Evolutionary conservation across 2,329 filamentous ascomycete genomes (phyloP).

Genomic region (Apiospora hydei): DNA sequence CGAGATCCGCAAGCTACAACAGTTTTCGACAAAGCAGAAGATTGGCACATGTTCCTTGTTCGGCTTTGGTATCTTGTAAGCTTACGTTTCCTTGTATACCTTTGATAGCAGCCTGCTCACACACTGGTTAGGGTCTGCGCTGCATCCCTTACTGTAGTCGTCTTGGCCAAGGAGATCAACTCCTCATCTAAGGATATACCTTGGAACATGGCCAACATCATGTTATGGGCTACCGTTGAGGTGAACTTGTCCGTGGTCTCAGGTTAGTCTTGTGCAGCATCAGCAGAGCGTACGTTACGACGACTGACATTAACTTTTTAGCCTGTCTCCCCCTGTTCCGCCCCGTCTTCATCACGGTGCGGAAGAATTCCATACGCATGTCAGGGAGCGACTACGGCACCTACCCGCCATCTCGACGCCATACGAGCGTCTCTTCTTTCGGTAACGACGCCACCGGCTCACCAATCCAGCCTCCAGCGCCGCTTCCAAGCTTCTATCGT

Average conservation of each 20-base stretch:
- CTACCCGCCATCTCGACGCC: background rate
- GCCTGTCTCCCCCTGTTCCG: constrained; percentile 27
- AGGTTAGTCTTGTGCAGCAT: constrained; percentile 29
- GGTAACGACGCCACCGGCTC: background rate
- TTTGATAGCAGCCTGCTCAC: background rate
- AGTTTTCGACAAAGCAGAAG: constrained; percentile 39
- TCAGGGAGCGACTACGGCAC: background rate
- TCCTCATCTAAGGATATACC: constrained; percentile 36
- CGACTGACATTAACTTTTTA: background rate
- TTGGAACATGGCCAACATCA: constrained; percentile 36
- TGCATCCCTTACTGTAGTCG: constrained; percentile 39
- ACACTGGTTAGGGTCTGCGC: constrained; percentile 35
- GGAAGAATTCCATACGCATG: background rate
- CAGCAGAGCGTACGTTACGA: background rate
- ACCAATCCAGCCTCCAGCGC: background rate
- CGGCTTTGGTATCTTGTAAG: constrained; percentile 40
- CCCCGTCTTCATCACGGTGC: background rate
- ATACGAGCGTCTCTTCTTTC: background rate
- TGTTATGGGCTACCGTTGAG: constrained; percentile 41
- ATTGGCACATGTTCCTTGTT: constrained; percentile 41
- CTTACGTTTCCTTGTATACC: background rate
- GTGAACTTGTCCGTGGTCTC: constrained; percentile 41
- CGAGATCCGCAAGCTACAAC: constrained; percentile 41
- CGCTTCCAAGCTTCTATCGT: background rate
- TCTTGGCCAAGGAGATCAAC: constrained; percentile 35